These are phyloP conservation scores for Puccinia horiana DNA, from an alignment of 1,284 basidiomycete species.

Conservation along the genomic window DNA sequence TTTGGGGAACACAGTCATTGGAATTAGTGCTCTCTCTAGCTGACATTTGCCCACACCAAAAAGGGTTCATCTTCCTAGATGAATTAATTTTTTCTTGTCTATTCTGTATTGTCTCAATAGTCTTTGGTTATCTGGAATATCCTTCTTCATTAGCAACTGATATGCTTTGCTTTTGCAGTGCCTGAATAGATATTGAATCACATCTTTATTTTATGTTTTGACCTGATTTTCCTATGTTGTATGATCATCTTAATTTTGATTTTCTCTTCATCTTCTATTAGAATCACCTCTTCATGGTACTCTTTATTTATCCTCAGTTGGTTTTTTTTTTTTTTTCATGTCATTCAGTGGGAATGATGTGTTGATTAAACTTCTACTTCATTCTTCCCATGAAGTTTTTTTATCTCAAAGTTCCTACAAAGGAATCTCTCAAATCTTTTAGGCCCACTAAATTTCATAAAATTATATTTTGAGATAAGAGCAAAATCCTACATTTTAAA, in stretches of 20 bases:
- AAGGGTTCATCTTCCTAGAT: not conserved
- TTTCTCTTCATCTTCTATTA: not conserved
- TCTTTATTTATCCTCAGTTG: too few relatives aligned
- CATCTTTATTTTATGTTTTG: not conserved
- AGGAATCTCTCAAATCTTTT: too few relatives aligned
- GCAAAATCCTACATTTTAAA: too few relatives aligned
- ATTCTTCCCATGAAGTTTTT: too few relatives aligned
- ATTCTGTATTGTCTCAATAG: not conserved
- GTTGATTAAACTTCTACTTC: too few relatives aligned
- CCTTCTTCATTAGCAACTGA: not conserved
- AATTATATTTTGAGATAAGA: too few relatives aligned
- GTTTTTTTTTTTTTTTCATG: too few relatives aligned
- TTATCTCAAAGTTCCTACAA: too few relatives aligned
- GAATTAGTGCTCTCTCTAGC: too few relatives aligned
- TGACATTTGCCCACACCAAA: not conserved
- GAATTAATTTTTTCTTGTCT: not conserved
- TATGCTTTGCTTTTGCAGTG: not conserved
- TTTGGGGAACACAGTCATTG: too few relatives aligned
- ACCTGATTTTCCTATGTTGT: not conserved
- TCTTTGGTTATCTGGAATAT: not conserved
- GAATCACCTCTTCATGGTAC: not conserved
- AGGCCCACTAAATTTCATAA: too few relatives aligned
- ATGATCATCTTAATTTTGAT: not conserved
- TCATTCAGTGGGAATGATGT: too few relatives aligned
- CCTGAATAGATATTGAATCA: not conserved